Evolutionary conservation across 768 basidiomycete genomes (phyloP).

Genomic region (Hygrocybe coccinea): DNA sequence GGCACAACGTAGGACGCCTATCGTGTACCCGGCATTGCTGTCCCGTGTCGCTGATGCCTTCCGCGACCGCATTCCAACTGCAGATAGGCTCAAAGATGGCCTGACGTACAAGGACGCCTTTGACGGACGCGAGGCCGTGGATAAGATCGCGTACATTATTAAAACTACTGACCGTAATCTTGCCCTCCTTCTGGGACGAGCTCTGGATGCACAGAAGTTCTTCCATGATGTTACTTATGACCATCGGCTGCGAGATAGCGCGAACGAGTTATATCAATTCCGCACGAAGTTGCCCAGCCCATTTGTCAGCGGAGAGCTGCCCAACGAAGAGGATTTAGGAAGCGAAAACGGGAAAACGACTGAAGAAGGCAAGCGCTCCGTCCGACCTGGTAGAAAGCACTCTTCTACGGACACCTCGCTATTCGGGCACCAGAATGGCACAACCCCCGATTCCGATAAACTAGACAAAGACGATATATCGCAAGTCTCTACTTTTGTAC

Average conservation of each 20-base stretch:
- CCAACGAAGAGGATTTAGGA: conserved; percentile 32
- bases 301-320: conserved; percentile 74
- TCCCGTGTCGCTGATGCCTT: conserved; percentile 94
- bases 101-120: conserved; percentile 95
- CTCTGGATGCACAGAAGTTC: conserved; percentile 96
- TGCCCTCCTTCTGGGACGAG: conserved; percentile 89
- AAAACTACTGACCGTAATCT: conserved; percentile 97
- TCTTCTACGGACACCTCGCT: neutral
- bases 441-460: neutral
- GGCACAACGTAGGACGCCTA: conserved; percentile 53
- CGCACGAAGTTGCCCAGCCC: conserved; percentile 76
- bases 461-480: neutral
- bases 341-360: conserved; percentile 15
- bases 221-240: conserved; percentile 99
- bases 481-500: conserved; percentile 9
- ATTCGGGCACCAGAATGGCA: neutral
- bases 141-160: conserved; percentile 96
- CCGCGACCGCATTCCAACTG: conserved; percentile 68
- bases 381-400: neutral
- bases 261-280: conserved; percentile 91
- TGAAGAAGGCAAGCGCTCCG: conserved; percentile 13
- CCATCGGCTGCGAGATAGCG: conserved; percentile 86
- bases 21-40: conserved; percentile 92
- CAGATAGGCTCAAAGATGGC: conserved; percentile 88
- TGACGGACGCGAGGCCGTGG: conserved; percentile 95